phyloP scores from a whole-genome alignment of 495 filamentous ascomycete genomes.

The Neurospora sp. region DNA sequence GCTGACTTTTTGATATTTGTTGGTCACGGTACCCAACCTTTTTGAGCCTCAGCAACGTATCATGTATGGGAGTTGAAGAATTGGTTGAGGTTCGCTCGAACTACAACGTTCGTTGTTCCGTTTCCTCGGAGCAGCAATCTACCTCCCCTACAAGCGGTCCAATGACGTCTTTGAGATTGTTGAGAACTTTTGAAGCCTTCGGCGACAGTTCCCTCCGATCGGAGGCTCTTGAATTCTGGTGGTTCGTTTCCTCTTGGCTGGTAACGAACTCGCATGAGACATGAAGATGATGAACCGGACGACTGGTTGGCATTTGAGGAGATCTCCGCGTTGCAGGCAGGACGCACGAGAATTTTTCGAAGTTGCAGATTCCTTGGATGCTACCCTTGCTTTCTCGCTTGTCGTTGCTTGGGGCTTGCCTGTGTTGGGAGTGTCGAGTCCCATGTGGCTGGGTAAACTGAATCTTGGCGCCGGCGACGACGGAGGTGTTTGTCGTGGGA shows the following conservation, averaged over 20 bases:
- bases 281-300: background rate
- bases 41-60: background rate
- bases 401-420: background rate
- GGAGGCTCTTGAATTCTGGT: background rate
- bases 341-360: background rate
- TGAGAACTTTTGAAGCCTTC: background rate
- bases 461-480: background rate
- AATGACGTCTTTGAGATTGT: background rate
- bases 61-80: background rate
- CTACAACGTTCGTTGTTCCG: background rate
- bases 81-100: background rate
- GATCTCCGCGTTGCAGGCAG: background rate
- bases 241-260: background rate
- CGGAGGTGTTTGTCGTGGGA: background rate
- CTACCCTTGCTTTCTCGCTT: background rate
- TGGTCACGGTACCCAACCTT: background rate
- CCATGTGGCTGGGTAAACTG: background rate
- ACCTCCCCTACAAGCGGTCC: background rate
- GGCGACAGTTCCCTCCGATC: background rate
- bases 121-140: background rate
- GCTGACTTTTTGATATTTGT: background rate
- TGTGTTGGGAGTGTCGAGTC: background rate
- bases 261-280: background rate
- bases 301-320: background rate
- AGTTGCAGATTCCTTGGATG: background rate